Conservation (phyloP, 2,329 filamentous ascomycete species). For the Thelonectria blattea region DNA sequence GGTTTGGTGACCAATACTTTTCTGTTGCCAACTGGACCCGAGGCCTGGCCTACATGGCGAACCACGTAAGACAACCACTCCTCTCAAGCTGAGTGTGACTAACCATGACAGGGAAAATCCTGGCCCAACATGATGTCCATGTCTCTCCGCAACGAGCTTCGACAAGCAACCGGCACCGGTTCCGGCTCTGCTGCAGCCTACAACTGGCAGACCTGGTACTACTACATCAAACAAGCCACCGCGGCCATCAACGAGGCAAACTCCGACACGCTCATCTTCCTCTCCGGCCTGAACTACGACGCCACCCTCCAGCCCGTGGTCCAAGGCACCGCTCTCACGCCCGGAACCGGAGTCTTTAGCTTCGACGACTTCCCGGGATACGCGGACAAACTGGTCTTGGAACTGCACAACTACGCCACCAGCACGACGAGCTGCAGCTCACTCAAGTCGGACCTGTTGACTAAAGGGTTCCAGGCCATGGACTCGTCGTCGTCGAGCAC, state of each 20-base stretch:
- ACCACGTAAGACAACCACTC: conserved; percentile 51
- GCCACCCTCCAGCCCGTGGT: conserved; percentile 60
- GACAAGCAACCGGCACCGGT: conserved; percentile 48
- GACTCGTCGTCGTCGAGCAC: conserved; percentile 43
- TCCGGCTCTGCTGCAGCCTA: conserved; percentile 45
- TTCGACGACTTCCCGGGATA: conserved; percentile 55
- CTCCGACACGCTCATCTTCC: conserved; percentile 59
- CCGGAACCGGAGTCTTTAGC: conserved; percentile 52
- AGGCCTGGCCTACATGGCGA: conserved; percentile 65
- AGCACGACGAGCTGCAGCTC: conserved; percentile 53
- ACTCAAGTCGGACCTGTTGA: conserved; percentile 54
- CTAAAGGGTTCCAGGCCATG: conserved; percentile 60
- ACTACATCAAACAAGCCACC: conserved; percentile 54
- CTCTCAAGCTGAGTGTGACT: neutral
- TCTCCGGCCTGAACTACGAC: conserved; percentile 65
- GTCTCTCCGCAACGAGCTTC: conserved; percentile 61
- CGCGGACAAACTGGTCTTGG: conserved; percentile 62
- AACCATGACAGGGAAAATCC: conserved; percentile 44
- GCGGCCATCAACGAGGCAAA: conserved; percentile 58
- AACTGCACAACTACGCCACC: conserved; percentile 67
- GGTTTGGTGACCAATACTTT: conserved; percentile 68
- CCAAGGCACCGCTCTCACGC: conserved; percentile 53
- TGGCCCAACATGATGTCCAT: conserved; percentile 58
- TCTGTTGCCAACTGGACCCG: conserved; percentile 64
- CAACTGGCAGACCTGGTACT: conserved; percentile 64